These are phyloP conservation scores for Peterozyma toletana DNA, from an alignment of 805 yeast species.

Conservation along the genomic window DNA sequence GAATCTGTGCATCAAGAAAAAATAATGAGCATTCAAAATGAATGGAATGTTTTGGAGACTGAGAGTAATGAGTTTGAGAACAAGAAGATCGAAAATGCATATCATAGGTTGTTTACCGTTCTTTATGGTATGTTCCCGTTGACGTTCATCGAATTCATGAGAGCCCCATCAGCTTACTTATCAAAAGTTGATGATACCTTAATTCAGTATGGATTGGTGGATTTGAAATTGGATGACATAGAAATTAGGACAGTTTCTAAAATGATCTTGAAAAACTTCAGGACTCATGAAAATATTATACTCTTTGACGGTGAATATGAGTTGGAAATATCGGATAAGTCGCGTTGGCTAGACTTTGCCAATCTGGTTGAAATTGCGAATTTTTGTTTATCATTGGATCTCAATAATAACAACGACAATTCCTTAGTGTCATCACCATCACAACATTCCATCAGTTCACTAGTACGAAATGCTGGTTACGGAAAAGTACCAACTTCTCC, in stretches of 20 bases:
- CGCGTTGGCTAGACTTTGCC: slow-evolving; percentile 22
- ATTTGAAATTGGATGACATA: slow-evolving; percentile 21
- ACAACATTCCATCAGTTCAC: no score
- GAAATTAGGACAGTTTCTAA: slow-evolving; percentile 21
- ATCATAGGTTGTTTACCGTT: slow-evolving; percentile 31
- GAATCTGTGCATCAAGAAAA: slow-evolving; percentile 6
- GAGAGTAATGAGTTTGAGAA: not conserved
- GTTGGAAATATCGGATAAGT: slow-evolving; percentile 23
- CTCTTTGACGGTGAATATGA: slow-evolving; percentile 5
- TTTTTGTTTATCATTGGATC: slow-evolving; percentile 17
- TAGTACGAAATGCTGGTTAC: no score
- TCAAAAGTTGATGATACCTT: no score
- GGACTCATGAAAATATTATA: slow-evolving; percentile 33
- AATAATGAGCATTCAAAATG: not conserved
- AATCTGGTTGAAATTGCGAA: slow-evolving; percentile 27
- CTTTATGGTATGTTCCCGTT: slow-evolving; percentile 54
- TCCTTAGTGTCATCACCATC: no score
- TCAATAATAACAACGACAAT: no score
- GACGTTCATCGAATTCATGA: slow-evolving; percentile 34
- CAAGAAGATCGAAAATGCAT: not conserved
- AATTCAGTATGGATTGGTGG: no score
- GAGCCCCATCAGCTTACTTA: slow-evolving; percentile 25
- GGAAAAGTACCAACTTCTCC: no score
- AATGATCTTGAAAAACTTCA: slow-evolving; percentile 23
- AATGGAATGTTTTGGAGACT: slow-evolving; percentile 2